Base-by-base conservation (phyloP, 768 basidiomycete species). In the Sistotremastrum suecicum region DNA sequence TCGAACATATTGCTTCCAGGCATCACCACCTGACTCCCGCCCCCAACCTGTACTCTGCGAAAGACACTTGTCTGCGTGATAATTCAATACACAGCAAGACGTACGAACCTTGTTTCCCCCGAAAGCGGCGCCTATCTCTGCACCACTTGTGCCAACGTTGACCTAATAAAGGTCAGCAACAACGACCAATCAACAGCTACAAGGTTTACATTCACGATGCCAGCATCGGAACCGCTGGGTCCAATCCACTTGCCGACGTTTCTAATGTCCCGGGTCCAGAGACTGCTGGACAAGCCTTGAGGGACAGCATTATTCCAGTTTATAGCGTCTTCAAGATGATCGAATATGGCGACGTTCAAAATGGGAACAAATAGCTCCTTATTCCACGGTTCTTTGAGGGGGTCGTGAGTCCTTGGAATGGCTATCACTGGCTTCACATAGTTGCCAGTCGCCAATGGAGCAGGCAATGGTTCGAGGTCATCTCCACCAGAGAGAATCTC, bases 1-100 rank as follows among this genome's bases (percentile, higher is more conserved):
- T 43, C 88, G 77, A 37, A 91, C 84, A 54, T 91, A 91, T 62
- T 94, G 87, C 61, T 92, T 91, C 94, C 94, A 98, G n/a, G 92
- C 84, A 62, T 97, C 94, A 44, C 92, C 92, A 36, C 94, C 94
- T 5, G 87, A 89, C 67, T 98, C 94, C 42, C 94, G 78, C 12
- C 94, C 94, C 90, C 84, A 87, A 51, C 85, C 86, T 42, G 84
- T 88, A 62, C 78, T 85, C 84, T 85, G 60, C 31, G 41, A 42
- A 48, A 41, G 52, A 40, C 45, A 41, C 37, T 8, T 11, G 31
- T 28, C 32, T 28, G 36, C 10, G 32, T 37, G 34, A 53, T 56
- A 46, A 52, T 48, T 45, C 46, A 52, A 56, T 59, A 30, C 46
- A 48, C 8, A 38, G 37, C 43, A 34, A 35, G 31, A 44, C 32